phyloP scores from a whole-genome alignment of 805 yeast species.

The Teunomyces barrocoloradensis region DNA sequence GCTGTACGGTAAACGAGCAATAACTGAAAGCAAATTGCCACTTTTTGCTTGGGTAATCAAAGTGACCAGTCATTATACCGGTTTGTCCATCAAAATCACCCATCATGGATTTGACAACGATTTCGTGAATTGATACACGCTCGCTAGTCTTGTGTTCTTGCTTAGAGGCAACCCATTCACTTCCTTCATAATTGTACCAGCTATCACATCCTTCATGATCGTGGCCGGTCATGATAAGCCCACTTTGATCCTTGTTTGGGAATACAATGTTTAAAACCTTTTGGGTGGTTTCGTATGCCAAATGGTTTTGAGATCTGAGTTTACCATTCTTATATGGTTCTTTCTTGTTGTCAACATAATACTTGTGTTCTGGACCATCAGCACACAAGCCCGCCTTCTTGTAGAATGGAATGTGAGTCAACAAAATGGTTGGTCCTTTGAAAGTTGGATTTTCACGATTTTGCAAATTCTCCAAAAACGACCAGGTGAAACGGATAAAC shows the following conservation, averaged over 20 bases:
- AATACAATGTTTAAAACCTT: slow-evolving; percentile 71
- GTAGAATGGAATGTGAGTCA: slow-evolving; percentile 88
- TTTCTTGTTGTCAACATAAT: slow-evolving; percentile 48
- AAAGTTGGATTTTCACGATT: slow-evolving; percentile 47
- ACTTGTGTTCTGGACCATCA: slow-evolving; percentile 71
- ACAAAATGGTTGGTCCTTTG: slow-evolving; percentile 73
- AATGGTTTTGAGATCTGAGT: slow-evolving; percentile 82
- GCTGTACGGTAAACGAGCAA: slow-evolving; percentile 85
- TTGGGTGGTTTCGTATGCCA: slow-evolving; percentile 64
- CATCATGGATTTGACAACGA: slow-evolving; percentile 92
- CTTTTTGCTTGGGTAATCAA: slow-evolving; percentile 31
- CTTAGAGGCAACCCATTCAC: slow-evolving; percentile 62
- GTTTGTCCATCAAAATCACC: slow-evolving; percentile 92
- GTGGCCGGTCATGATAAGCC: slow-evolving; percentile 88
- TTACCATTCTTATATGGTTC: slow-evolving; percentile 70
- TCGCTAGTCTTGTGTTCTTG: slow-evolving; percentile 20
- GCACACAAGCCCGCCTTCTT: slow-evolving; percentile 78
- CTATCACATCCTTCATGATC: slow-evolving; percentile 93
- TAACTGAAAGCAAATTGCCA: slow-evolving; percentile 71
- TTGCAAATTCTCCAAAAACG: slow-evolving; percentile 62
- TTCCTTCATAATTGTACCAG: slow-evolving; percentile 48
- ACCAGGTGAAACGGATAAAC: slow-evolving; percentile 65
- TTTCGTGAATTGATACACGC: slow-evolving; percentile 56
- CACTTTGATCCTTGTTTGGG: slow-evolving; percentile 58
- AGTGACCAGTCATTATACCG: slow-evolving; percentile 79